Conservation (phyloP, 352 stramenopile species). For the Poterioochromonas sp. region DNA sequence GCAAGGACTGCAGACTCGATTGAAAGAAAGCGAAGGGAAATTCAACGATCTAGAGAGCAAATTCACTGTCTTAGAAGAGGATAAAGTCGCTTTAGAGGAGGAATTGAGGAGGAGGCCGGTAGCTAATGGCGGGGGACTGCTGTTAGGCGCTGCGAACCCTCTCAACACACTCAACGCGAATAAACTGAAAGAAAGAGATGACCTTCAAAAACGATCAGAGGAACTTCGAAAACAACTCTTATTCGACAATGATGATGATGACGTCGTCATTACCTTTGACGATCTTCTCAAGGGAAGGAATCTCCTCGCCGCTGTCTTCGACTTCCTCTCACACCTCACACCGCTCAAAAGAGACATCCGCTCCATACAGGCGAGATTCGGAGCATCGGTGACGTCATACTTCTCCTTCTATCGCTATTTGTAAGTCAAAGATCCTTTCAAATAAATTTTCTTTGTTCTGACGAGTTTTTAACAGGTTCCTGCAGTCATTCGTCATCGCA, state of each 20-base stretch:
- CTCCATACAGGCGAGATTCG: slow-evolving; percentile 17
- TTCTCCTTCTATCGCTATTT: slow-evolving; percentile 25
- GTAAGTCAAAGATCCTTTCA: neutral
- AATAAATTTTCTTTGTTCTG: neutral
- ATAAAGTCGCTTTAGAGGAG: neutral
- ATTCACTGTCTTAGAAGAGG: neutral
- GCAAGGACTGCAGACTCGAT: neutral
- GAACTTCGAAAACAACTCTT: neutral
- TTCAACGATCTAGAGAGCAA: neutral
- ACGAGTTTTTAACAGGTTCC: neutral
- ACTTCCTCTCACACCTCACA: neutral
- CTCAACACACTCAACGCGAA: neutral
- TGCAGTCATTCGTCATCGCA: neutral
- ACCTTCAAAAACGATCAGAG: neutral
- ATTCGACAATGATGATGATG: neutral
- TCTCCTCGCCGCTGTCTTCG: neutral
- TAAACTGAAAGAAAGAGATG: neutral
- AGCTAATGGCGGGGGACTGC: neutral
- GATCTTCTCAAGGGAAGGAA: neutral
- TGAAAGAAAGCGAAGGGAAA: neutral
- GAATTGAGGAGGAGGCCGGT: no score
- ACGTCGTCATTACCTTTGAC: neutral
- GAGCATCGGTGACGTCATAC: neutral
- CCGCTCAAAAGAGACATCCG: slow-evolving; percentile 21
- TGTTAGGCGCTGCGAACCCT: no score